Conservation (phyloP, 306 rosid species). For the Bauhinia variegata region DNA sequence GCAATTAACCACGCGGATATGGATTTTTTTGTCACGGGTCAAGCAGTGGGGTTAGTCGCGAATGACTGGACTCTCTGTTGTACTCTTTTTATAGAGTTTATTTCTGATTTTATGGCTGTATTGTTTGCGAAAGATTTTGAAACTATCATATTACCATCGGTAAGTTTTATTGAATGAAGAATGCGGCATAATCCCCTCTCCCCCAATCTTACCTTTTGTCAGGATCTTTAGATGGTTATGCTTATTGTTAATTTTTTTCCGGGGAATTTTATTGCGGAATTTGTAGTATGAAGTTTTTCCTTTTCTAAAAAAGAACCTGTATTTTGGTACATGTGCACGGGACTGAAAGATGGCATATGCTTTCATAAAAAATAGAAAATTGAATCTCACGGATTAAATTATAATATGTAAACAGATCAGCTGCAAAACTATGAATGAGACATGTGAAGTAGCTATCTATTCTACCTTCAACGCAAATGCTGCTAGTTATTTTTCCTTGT, state of each 20-base stretch:
- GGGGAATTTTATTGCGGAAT: not conserved
- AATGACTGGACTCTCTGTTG: not conserved
- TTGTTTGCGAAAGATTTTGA: not conserved
- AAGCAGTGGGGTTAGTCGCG: not conserved
- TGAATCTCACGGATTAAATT: not conserved
- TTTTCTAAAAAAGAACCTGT: no score
- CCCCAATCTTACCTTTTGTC: not conserved
- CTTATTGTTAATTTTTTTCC: not conserved
- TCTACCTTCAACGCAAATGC: not conserved
- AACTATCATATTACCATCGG: not conserved
- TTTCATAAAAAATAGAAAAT: not conserved
- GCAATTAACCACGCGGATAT: not conserved
- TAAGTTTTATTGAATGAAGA: not conserved
- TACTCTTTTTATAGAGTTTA: not conserved
- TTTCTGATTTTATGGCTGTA: no score
- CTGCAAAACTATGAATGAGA: not conserved
- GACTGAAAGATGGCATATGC: not conserved
- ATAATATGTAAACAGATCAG: not conserved
- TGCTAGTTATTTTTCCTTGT: not conserved
- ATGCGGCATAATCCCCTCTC: not conserved
- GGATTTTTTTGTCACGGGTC: not conserved
- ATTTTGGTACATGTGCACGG: not conserved
- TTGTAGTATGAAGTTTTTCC: no score
- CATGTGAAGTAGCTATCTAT: not conserved
- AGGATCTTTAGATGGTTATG: not conserved